A percentile compares a stretch with the other conserved stretches of the same genome.
These are phyloP conservation scores for Steccherinum ochraceum DNA, from an alignment of 768 basidiomycete species.

Conservation along the genomic window DNA sequence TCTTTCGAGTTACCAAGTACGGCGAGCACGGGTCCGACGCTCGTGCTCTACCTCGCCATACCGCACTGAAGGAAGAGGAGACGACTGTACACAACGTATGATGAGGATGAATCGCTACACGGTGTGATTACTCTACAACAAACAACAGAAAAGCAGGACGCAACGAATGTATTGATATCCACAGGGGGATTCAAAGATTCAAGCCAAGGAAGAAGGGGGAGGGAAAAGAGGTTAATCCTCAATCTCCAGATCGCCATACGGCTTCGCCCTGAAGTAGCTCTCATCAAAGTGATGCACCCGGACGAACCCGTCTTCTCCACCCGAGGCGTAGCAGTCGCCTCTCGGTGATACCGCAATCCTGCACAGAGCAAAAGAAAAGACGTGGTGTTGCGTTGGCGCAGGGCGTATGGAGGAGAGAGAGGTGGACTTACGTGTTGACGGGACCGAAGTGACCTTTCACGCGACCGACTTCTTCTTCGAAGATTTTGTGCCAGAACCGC, in stretches of 20 bases:
- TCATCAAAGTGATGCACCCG: constrained; percentile 93
- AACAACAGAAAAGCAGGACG: too few relatives aligned
- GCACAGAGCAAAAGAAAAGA: constrained; percentile 5
- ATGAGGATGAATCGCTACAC: too few relatives aligned
- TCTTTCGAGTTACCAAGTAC: too few relatives aligned
- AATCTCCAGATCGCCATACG: constrained; percentile 85
- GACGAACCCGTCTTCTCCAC: constrained; percentile 94
- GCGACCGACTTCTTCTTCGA: constrained; percentile 94
- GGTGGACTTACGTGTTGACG: constrained; percentile 78
- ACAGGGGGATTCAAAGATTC: not conserved
- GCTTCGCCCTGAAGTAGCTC: constrained; percentile 85
- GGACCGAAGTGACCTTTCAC: constrained; percentile 98
- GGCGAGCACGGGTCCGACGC: too few relatives aligned
- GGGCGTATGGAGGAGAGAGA: not conserved
- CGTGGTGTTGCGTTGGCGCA: too few relatives aligned
- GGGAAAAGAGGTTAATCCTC: constrained; percentile 35
- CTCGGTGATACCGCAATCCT: constrained; percentile 92
- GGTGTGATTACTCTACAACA: too few relatives aligned
- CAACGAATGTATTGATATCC: too few relatives aligned
- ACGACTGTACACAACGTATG: too few relatives aligned
- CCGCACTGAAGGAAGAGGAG: too few relatives aligned
- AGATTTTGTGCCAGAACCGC: constrained; percentile 95
- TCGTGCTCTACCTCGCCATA: too few relatives aligned
- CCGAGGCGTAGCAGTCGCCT: constrained; percentile 86
- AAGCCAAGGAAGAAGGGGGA: not conserved